Evolutionary conservation across 1,284 basidiomycete genomes (phyloP), one percentile per base, ranked within the genome.

Genomic region (Farysia itapuensis): DNA sequence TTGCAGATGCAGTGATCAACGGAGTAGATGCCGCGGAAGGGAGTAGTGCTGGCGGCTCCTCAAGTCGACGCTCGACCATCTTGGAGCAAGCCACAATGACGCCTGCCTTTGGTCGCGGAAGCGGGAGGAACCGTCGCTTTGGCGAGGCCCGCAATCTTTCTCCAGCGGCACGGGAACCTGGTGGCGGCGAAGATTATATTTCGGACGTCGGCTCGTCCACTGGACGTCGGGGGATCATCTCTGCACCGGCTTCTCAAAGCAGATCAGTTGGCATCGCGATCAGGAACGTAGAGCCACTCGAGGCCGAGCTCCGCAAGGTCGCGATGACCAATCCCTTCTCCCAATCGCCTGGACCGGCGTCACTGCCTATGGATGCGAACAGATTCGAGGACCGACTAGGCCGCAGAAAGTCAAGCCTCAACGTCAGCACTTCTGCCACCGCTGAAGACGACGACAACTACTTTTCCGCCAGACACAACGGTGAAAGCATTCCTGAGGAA

Each of bases 241-340:
- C 60, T 28, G 51, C 60, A 7, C 56, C 56, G 18, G 56, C 56
- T 3, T 54, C 57, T 6, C 57, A 59, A 33, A 51, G 43, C n/a
- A 47, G 51, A 19, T 54, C 49, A 2, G 54, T 48, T 23, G 50
- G 50, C 2, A 51, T 59, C 5, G 45, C 60, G 4, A 59, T 60
- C 22, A 51, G 51, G 4, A 16, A 29, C 11, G 21, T 39, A 14
- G 25, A 43, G n/a, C 33, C 45, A 23, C 11, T 44, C 37, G 49
- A 50, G 5, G 35, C 50, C 13, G 47, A 54, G 23, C 18, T 53
- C 36, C 38, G 40, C 6, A 44, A 54, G 26, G 58, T 53, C 4
- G 44, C 56, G 0, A 44, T 58, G 11, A 42, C 50, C 30, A 64
- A 64, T 14, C 60, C 60, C 15, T 64, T 64, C 30, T 64, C 60